phyloP scores from a whole-genome alignment of 2,329 filamentous ascomycete species.

The Phyllosticta ampelicida region DNA sequence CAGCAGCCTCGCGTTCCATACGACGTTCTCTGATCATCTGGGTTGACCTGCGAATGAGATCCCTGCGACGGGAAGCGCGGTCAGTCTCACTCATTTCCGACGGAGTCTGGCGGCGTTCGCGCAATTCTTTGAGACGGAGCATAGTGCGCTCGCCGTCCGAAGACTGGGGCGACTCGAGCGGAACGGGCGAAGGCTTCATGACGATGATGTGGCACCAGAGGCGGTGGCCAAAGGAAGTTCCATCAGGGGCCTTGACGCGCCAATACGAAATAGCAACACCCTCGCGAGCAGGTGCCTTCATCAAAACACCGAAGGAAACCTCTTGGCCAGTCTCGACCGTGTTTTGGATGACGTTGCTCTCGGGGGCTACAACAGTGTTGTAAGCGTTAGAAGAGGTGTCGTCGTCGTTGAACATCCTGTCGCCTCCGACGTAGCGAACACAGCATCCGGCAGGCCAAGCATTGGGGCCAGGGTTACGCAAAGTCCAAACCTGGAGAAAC shows the following conservation, averaged over 20 bases:
- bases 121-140: conserved; percentile 5
- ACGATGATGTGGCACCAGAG: conserved; percentile 91
- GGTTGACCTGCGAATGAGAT: neutral
- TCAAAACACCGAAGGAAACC: conserved; percentile 68
- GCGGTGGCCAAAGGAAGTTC: conserved; percentile 78
- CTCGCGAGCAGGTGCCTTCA: conserved; percentile 66
- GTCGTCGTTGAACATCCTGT: conserved; percentile 92
- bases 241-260: conserved; percentile 75
- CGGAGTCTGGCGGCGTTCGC: conserved; percentile 4
- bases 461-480: conserved; percentile 69
- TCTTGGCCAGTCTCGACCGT: conserved; percentile 63
- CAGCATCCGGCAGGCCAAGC: conserved; percentile 84
- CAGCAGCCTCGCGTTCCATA: neutral
- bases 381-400: conserved; percentile 66
- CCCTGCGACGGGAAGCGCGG: neutral
- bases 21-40: neutral
- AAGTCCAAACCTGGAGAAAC: conserved; percentile 85
- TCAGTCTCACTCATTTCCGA: neutral
- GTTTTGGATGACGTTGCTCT: conserved; percentile 66
- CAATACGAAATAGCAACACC: conserved; percentile 91
- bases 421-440: conserved; percentile 84
- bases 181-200: conserved; percentile 2
- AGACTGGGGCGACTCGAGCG: conserved; percentile 7
- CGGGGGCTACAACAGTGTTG: conserved; percentile 66
- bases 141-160: conserved; percentile 7